Evolutionary conservation across 1,284 basidiomycete species (phyloP), one percentile per base, ranked within the genome.

Genomic region (Naganishia cerealis): DNA sequence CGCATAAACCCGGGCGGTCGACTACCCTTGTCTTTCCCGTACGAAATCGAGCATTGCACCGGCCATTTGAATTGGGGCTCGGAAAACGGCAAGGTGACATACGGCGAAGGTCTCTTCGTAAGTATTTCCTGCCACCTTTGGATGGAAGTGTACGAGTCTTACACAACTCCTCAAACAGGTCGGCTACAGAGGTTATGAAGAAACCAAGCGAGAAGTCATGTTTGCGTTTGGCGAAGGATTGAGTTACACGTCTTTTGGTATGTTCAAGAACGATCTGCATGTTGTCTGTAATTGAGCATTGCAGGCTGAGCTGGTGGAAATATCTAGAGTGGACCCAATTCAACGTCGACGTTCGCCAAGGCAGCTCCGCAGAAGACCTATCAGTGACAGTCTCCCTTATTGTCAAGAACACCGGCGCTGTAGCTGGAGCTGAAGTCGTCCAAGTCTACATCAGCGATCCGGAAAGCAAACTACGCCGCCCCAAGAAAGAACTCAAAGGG

Each of bases 1-100:
- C 71, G 72, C 52, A 68, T 71, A 52, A 79, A 77, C 67, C 77
- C 77, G 1, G 57, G 70, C 48, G 80, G 75, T 16, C 75, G 76
- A 46, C 61, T 79, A 42, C 72, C 76, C 21, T 56, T 78, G n/a
- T 70, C 75, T 0, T 77, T 76, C 65, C 74, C 74, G 10, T 40
- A 73, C 33, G 56, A 70, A 18, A 72, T 77, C 54, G 73, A 76
- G 63, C 74, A 76, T 59, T 72, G 71, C 46, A 75, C 76, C 0
- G 65, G 72, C 0, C 55, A 72, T 55, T 58, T 73, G 6, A 73
- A 73, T 46, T 73, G 69, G 67, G 57, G 57, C 2, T 29, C 58
- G 4, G 67, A 68, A 39, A 68, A 63, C 53, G 59, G 67, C 13
- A 63, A 62, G 54, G 67, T 68, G 6, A 21, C 16, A 13, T 68